Evolutionary conservation across 2,329 filamentous ascomycete species (phyloP).

Genomic region (Fusarium veterinarium): DNA sequence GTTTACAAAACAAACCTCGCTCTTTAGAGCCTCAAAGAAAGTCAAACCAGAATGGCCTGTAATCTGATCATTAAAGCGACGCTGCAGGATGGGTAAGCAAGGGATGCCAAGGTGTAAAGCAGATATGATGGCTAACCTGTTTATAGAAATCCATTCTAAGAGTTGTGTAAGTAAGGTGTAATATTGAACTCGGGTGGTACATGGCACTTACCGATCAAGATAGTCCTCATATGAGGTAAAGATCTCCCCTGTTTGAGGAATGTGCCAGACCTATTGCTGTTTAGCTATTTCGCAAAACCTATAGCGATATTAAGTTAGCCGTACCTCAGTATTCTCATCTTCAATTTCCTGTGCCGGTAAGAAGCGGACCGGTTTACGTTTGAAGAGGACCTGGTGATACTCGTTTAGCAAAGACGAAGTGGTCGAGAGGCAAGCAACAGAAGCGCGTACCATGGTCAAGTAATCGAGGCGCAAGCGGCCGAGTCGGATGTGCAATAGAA

Average conservation of each 20-base stretch:
- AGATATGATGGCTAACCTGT: constrained; percentile 68
- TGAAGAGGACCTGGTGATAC: constrained; percentile 82
- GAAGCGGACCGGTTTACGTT: constrained; percentile 93
- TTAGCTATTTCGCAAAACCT: constrained; percentile 22
- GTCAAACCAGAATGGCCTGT: constrained; percentile 91
- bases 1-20: constrained; percentile 74
- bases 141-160: constrained; percentile 91
- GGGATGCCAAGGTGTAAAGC: background rate
- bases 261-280: constrained; percentile 82
- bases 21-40: constrained; percentile 92
- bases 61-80: constrained; percentile 94
- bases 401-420: constrained; percentile 17
- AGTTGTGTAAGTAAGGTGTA: constrained; percentile 24
- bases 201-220: constrained; percentile 74
- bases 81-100: constrained; percentile 59
- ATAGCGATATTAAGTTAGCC: constrained; percentile 27
- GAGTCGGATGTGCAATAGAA: constrained; percentile 25
- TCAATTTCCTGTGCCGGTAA: constrained; percentile 77
- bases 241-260: constrained; percentile 88
- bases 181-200: background rate
- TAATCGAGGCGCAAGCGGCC: constrained; percentile 32
- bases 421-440: background rate
- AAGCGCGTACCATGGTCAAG: constrained; percentile 39
- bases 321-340: constrained; percentile 86
- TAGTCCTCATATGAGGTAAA: constrained; percentile 92